phyloP scores from a whole-genome alignment of 148 eudicot species.

The Vaccinium vitisidaea region DNA sequence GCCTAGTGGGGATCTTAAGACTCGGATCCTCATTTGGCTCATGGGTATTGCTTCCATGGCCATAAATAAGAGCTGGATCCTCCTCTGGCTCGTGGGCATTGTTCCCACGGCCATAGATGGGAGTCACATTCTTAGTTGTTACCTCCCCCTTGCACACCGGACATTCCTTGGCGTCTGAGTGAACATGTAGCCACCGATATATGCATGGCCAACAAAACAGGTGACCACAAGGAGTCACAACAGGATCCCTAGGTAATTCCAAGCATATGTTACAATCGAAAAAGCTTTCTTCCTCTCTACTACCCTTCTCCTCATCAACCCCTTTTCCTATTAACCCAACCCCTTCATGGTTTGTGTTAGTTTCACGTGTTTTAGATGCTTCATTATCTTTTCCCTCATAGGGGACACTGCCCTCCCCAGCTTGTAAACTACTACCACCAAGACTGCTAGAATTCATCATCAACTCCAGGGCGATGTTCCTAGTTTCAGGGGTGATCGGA shows the following conservation, averaged over 20 bases:
- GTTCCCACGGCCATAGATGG: conserved; percentile 82
- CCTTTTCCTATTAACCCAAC: conserved; percentile 39
- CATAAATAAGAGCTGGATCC: conserved; percentile 25
- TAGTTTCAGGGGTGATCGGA: conserved; percentile 41
- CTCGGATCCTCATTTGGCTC: neutral
- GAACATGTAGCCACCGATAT: conserved; percentile 81
- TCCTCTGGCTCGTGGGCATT: conserved; percentile 33
- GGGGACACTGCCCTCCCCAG: conserved; percentile 77
- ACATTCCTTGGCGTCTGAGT: conserved; percentile 85
- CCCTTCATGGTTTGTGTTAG: conserved; percentile 34
- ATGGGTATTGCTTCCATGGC: neutral
- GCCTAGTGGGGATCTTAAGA: conserved; percentile 67
- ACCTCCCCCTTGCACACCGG: conserved; percentile 98
- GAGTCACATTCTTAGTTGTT: conserved; percentile 65
- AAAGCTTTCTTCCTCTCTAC: conserved; percentile 53
- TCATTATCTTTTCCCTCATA: conserved; percentile 45
- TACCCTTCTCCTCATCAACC: conserved; percentile 53
- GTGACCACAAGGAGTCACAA: conserved; percentile 97
- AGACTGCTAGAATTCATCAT: conserved; percentile 21
- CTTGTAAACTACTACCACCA: conserved; percentile 43
- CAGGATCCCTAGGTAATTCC: conserved; percentile 85
- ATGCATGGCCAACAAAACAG: conserved; percentile 97
- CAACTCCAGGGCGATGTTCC: conserved; percentile 33
- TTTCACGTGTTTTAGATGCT: conserved; percentile 48
- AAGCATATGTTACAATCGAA: conserved; percentile 94